Conservation (phyloP, 2,329 filamentous ascomycete species). For the Alternaria sp. region DNA sequence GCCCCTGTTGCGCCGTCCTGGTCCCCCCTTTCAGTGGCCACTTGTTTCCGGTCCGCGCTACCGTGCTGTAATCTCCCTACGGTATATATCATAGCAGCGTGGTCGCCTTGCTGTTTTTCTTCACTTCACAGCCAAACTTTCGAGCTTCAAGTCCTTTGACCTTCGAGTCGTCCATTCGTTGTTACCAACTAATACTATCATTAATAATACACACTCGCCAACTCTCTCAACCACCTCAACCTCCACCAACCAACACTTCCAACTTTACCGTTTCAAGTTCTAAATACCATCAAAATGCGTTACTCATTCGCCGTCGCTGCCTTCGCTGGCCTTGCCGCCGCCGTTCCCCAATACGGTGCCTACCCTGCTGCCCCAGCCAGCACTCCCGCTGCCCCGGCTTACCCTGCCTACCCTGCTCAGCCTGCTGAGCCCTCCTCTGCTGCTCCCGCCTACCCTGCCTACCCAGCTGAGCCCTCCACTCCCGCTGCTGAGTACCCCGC, state of each 20-base stretch:
- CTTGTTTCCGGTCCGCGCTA: conserved; percentile 45
- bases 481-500: conserved; percentile 10
- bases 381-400: conserved; percentile 24
- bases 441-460: conserved; percentile 19
- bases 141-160: conserved; percentile 51
- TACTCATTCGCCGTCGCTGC: conserved; percentile 47
- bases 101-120: conserved; percentile 30
- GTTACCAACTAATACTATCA: conserved; percentile 52
- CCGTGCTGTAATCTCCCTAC: conserved; percentile 49
- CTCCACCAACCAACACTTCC: conserved; percentile 19
- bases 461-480: conserved; percentile 18
- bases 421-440: conserved; percentile 13
- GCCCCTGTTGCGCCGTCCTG: conserved; percentile 39
- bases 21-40: conserved; percentile 45
- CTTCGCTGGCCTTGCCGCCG: conserved; percentile 42
- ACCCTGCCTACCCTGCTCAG: conserved; percentile 23
- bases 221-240: conserved; percentile 22
- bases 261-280: conserved; percentile 35
- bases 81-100: conserved; percentile 45
- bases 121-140: conserved; percentile 50
- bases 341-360: conserved; percentile 41
- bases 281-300: conserved; percentile 51
- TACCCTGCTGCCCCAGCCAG: conserved; percentile 18
- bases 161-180: conserved; percentile 54
- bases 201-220: conserved; percentile 44